Conservation (phyloP, 78 protist genomes). For the Anaeramoeba flamelloides region DNA sequence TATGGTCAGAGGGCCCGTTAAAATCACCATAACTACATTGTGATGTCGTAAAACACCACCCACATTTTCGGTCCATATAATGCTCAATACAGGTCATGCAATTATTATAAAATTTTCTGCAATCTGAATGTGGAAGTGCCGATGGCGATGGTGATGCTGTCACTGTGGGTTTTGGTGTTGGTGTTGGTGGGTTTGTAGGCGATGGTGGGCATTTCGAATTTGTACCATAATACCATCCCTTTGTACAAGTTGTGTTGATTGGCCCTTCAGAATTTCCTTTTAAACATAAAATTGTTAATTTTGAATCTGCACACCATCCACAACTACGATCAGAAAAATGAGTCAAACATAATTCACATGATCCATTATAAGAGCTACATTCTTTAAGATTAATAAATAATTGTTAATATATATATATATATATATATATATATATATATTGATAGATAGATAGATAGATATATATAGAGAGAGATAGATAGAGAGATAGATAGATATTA, state of each 20-base stretch:
- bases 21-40: neutral
- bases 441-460: no score
- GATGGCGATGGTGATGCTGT: neutral
- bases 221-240: neutral
- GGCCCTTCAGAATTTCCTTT: neutral
- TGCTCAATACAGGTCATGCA: neutral
- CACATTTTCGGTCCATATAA: neutral
- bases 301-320: neutral
- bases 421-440: no score
- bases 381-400: no score
- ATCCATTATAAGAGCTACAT: neutral
- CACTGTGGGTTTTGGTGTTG: neutral
- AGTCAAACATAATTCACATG: neutral
- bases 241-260: neutral
- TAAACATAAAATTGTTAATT: neutral
- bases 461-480: no score
- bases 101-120: neutral
- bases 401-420: no score
- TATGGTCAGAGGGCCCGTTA: no score
- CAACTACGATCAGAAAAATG: neutral
- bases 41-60: neutral
- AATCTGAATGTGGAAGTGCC: neutral
- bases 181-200: neutral
- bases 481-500: no score
- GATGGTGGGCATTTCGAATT: neutral